Base-by-base conservation (phyloP, 2,329 filamentous ascomycete genomes). In the Daldinia eschscholtzii region DNA sequence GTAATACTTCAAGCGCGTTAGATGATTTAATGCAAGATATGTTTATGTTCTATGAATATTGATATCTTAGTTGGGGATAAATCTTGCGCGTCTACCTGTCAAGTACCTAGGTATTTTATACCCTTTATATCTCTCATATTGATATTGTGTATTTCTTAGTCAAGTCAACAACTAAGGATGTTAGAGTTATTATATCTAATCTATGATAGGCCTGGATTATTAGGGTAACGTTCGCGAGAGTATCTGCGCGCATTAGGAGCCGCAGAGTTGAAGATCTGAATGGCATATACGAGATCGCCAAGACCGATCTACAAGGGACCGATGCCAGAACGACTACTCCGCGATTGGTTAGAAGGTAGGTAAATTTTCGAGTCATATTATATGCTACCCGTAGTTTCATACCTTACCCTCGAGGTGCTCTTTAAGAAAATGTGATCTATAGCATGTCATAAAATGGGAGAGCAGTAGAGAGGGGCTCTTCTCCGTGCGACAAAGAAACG, bases 241-340 rank as follows among this genome's bases (percentile, higher is more conserved):
- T 35, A 61, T n/a, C 50, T 41, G 33, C n/a, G 52, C 10, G 33
- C 12, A 28, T 65, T 44, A 10, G 35, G 57, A 65, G 33, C 50
- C 50, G 50, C 41, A 48, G 52, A 39, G 23, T 50, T 39, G 30
- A 50, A 48, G 23, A 55, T 60, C 26, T 20, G 10, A 39, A 55
- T 37, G n/a, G 15, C 15, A 56, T 60, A 23, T 59, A 60, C 30
- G 41, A 59, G 56, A 60, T 65, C 57, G 56, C 57, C 56, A 60
- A 60, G 57, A 15, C 39, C 56, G 62, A 60, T 60, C 56, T 56
- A 39, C 20, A 35, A 18, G 13, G 18, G 15, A 4, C 26, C 13
- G 30, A 35, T 48, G 26, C n/a, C 18, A 15, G 44, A 30, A n/a
- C n/a, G 2, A 20, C 12, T 57, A 13, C 9, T 12, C 28, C 23